Base-by-base conservation (phyloP, 331 rosid genomes). In the Telfairia occidentalis region DNA sequence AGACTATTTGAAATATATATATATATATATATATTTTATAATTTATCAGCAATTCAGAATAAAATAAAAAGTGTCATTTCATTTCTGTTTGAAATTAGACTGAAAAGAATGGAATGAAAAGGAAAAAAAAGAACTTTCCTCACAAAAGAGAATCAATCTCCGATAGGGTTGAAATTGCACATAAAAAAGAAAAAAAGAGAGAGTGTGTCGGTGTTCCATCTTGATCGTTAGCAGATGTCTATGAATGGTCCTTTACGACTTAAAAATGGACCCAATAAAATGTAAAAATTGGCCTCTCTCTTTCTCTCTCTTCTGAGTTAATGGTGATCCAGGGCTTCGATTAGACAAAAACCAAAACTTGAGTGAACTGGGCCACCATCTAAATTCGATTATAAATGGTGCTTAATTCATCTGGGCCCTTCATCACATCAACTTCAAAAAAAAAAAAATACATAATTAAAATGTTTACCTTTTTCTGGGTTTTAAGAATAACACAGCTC, bases 321-420 rank as follows among this genome's bases (percentile, higher is more conserved):
- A 61, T 61, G 42, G 7, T 38, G 54, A 42, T 24, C 54, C 23
- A 48, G 10, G 75, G 58, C 2, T 52, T 28, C 0, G 76, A 71
- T 73, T 52, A 49, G 49, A 52, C 64, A 73, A 73, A 7, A 45
- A 45, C 46, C 63, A 30, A 30, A 72, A 48, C 63, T 72, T 30
- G 2, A 48, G 10, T 16, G 42, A 48, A 49, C 5, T 49, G 76
- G 65, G 50, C 77, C 77, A 52, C 5, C 5, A 0, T 72, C 61
- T 30, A 26, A 48, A 18, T 23, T 49, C 43, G 43, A 28, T 71
- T 37, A 35, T 65, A 38, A 65, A 65, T 65, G 38, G 73, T 50
- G 24, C 73, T 65, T 38, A 65, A 3, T 32, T 45, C 5, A 72
- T 9, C 2, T 21, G 76, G 76, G 76, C 63, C 76, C 76, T 26